Evolutionary conservation across 164 flowering plant genomes (phyloP), one percentile per base, ranked within the genome.

Genomic region (Vitis amurensis): DNA sequence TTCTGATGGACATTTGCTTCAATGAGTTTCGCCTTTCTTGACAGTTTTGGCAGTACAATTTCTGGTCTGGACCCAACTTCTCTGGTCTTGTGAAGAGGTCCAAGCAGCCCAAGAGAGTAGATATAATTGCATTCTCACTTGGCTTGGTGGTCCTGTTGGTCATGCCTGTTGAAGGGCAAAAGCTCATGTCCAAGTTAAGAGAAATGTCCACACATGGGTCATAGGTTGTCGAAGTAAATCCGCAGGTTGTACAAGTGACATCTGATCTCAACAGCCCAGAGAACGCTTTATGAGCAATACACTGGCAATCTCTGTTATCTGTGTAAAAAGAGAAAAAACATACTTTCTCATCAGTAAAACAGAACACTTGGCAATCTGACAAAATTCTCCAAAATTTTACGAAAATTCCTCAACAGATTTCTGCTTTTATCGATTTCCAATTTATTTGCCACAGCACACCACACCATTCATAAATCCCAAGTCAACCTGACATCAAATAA

Each of bases 21-120:
- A 79, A 53, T 3, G 89, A 85, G 55, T 85, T 80, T 55, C 69
- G 80, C 73, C 61, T 80, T 63, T 74, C 84, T 73, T 77, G 78
- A 76, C 94, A 90, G 50, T 83, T 82, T 63, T 83, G 81, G 70
- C 94, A 90, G 69, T 78, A 74, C 1, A 87, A 78, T 76, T 88
- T 88, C 78, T 87, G 94, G 79, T 90, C 92, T 29, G 92, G 80
- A 1, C 88, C 92, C 73, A 90, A 79, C 79, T 79, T 90, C 72
- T 90, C 94, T 4, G 87, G 85, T 63, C 82, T 84, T 9, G 94
- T 90, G 71, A 87, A 90, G 63, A 85, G 83, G 72, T 88, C 88
- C 78, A 90, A 77, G 72, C 91, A 90, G 16, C 89, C 89, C 19
- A 69, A 61, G 51, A 90, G 94, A 53, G 92, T 88, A 51, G 91